Conservation (phyloP, 768 basidiomycete genomes). For the Daedaleopsis nitida region DNA sequence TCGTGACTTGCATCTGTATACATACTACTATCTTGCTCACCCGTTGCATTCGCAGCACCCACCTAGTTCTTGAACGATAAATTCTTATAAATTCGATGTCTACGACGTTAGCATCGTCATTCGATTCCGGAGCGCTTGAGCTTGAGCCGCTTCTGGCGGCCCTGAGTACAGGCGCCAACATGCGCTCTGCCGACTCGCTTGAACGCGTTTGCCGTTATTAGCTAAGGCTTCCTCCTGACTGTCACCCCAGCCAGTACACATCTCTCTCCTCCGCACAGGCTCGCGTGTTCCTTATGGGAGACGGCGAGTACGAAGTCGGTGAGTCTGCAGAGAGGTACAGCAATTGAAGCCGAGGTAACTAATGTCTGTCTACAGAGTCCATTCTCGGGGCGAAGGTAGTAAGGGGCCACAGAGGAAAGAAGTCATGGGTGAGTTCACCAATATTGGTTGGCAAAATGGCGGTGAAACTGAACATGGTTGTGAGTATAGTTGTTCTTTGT, state of each 20-base stretch:
- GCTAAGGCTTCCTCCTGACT: neutral
- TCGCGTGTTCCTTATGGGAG: conserved; percentile 36
- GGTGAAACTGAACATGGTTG: neutral
- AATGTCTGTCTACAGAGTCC: conserved; percentile 41
- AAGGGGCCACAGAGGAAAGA: conserved; percentile 18
- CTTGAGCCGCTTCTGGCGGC: too few species aligned
- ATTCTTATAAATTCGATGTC: too few species aligned
- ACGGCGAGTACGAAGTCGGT: conserved; percentile 72
- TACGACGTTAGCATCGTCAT: too few species aligned
- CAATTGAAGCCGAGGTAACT: neutral
- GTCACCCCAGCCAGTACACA: neutral
- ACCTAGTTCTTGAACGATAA: neutral
- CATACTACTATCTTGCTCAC: conserved; percentile 10
- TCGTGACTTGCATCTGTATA: too few species aligned
- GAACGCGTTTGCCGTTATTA: conserved; percentile 1
- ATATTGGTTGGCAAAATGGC: neutral
- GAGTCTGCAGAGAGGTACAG: conserved; percentile 27
- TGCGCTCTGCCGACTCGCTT: neutral
- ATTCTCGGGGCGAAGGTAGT: conserved; percentile 46
- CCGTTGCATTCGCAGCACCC: neutral
- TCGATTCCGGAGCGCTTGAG: too few species aligned
- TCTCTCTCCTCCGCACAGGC: neutral
- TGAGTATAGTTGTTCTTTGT: conserved; percentile 21
- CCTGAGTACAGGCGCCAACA: too few species aligned
- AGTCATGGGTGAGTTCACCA: conserved; percentile 25